Evolutionary conservation across 805 yeast species (phyloP).

Genomic region (Pichia exigua): DNA sequence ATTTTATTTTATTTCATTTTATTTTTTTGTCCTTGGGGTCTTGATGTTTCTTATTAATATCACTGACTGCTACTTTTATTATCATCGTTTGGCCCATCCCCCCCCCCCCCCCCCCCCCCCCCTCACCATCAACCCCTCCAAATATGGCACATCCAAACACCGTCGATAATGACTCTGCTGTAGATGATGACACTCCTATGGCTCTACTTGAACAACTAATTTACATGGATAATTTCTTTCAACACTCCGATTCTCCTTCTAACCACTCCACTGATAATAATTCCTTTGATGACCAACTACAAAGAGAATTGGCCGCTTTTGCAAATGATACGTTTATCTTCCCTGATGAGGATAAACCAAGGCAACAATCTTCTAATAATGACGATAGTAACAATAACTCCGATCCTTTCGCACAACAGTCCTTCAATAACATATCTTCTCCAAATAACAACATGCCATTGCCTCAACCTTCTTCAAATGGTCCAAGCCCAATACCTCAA

Average conservation of each 20-base stretch:
- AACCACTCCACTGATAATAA: slow-evolving; percentile 25
- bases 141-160: too few relatives aligned
- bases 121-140: too few relatives aligned
- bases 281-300: slow-evolving; percentile 42
- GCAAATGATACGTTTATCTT: slow-evolving; percentile 75
- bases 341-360: slow-evolving; percentile 74
- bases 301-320: slow-evolving; percentile 69
- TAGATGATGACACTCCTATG: slow-evolving; percentile 31
- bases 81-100: too few relatives aligned
- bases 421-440: slow-evolving; percentile 9
- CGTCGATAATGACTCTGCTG: background rate
- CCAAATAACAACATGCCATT: background rate
- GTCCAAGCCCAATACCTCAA: slow-evolving; percentile 5
- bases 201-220: slow-evolving; percentile 68
- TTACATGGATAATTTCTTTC: slow-evolving; percentile 70
- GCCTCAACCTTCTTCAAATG: background rate
- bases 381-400: background rate
- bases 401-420: slow-evolving; percentile 8
- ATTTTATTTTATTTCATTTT: too few relatives aligned
- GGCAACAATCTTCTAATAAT: slow-evolving; percentile 10
- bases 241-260: slow-evolving; percentile 28
- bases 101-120: too few relatives aligned
- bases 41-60: too few relatives aligned
- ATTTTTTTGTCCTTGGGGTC: too few relatives aligned
- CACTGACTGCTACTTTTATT: too few relatives aligned